phyloP scores from a whole-genome alignment of 1,284 basidiomycete species.

The Ustilago shanxiensis region DNA sequence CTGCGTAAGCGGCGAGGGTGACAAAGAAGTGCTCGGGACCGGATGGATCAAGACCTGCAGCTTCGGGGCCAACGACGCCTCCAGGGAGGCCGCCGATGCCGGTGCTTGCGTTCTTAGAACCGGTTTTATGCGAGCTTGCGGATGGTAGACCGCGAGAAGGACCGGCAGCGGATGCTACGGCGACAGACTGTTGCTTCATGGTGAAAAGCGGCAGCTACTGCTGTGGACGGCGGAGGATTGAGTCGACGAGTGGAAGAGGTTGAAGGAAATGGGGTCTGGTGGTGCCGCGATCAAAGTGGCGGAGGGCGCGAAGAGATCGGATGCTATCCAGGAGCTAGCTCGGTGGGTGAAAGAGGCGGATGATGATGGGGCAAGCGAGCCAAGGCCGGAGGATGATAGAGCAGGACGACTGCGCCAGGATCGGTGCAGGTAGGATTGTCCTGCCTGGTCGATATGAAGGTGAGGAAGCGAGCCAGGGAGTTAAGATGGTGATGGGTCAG shows the following conservation, averaged over 20 bases:
- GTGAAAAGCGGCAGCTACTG: not conserved
- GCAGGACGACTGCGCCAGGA: not conserved
- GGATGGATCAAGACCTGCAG: constrained; percentile 47
- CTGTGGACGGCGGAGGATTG: not conserved
- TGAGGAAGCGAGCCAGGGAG: not conserved
- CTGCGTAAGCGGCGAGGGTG: constrained; percentile 71
- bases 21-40: constrained; percentile 61
- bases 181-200: constrained; percentile 33
- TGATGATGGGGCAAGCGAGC: not conserved
- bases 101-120: constrained; percentile 13
- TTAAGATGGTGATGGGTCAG: not conserved
- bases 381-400: not conserved
- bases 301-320: too few species aligned
- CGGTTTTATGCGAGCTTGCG: constrained; percentile 14
- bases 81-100: constrained; percentile 46
- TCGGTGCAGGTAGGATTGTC: not conserved
- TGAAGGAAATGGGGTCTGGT: not conserved
- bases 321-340: not conserved
- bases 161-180: constrained; percentile 24
- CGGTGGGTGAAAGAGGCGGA: not conserved
- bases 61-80: constrained; percentile 47
- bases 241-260: not conserved
- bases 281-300: not conserved
- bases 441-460: not conserved
- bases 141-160: constrained; percentile 32